A percentile compares a stretch with the other conserved stretches of the same genome.
phyloP scores from a whole-genome alignment of 768 basidiomycete species.

The Guyanaporus albipodus region DNA sequence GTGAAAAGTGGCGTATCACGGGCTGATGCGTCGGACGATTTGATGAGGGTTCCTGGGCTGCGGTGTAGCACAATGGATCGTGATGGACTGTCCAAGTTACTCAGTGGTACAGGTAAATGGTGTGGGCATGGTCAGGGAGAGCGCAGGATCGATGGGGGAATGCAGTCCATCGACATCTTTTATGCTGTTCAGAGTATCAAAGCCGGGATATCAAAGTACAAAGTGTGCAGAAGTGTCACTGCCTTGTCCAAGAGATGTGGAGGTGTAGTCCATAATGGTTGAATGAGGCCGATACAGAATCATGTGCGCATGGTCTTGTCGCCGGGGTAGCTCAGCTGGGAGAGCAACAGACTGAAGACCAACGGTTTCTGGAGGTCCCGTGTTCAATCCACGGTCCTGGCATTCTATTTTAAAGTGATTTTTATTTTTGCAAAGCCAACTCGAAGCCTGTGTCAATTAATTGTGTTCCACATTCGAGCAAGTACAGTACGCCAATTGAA shows the following conservation, averaged over 20 bases:
- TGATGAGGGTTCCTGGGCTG: background rate
- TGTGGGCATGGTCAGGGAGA: conserved; percentile 1
- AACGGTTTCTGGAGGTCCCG: conserved; percentile 38
- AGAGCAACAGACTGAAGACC: conserved; percentile 67
- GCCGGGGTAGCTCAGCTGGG: conserved; percentile 72
- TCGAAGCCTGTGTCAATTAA: no score
- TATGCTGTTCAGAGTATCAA: background rate
- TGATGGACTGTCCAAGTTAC: no score
- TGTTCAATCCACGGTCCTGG: conserved; percentile 56
- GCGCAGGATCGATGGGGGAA: background rate
- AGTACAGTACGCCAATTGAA: background rate
- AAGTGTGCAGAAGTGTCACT: no score
- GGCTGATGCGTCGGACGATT: background rate
- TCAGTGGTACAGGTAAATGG: background rate
- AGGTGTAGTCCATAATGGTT: no score
- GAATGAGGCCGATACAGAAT: no score
- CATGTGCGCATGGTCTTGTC: no score
- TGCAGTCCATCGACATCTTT: background rate
- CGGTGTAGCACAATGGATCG: background rate
- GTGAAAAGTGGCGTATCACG: conserved; percentile 3
- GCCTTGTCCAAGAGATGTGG: no score
- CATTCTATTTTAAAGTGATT: conserved; percentile 22
- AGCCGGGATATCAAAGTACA: background rate
- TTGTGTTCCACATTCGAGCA: background rate
- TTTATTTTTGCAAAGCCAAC: background rate